Evolutionary conservation across 1,139 yeast species (phyloP).

Genomic region (Tardiomyces blankii): DNA sequence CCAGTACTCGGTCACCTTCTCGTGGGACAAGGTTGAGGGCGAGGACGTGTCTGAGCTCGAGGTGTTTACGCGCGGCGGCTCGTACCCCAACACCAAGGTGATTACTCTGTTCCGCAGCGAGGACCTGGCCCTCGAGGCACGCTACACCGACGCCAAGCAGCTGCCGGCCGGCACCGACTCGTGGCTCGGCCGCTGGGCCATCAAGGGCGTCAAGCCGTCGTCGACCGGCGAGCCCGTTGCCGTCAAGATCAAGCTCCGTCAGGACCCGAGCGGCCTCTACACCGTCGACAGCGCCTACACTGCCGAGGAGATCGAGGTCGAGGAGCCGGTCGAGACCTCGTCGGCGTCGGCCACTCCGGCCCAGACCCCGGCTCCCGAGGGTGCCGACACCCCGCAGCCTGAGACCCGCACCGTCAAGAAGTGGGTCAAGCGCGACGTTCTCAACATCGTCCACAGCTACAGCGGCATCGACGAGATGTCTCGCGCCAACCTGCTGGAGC

Average conservation of each 20-base stretch:
- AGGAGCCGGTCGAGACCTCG: conserved; percentile 42
- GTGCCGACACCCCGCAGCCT: conserved; percentile 57
- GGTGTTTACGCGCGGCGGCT: conserved; percentile 91
- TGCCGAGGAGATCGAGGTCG: conserved; percentile 80
- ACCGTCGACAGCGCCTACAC: conserved; percentile 91
- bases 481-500: conserved; percentile 59
- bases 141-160: conserved; percentile 64
- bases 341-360: background rate
- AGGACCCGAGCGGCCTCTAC: conserved; percentile 94
- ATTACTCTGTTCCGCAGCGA: conserved; percentile 87
- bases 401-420: conserved; percentile 86
- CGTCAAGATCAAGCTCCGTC: conserved; percentile 88
- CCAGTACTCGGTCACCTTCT: conserved; percentile 85
- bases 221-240: conserved; percentile 73
- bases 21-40: conserved; percentile 90
- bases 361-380: conserved; percentile 31
- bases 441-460: conserved; percentile 47
- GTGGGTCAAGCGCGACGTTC: conserved; percentile 83
- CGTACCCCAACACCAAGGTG: conserved; percentile 91
- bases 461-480: conserved; percentile 51
- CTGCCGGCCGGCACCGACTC: conserved; percentile 60
- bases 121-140: conserved; percentile 81
- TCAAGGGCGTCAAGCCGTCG: conserved; percentile 73
- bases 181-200: conserved; percentile 71
- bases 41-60: conserved; percentile 84